Conservation (phyloP, 129 eudicot genomes). For the Oenanthe sinensis region DNA sequence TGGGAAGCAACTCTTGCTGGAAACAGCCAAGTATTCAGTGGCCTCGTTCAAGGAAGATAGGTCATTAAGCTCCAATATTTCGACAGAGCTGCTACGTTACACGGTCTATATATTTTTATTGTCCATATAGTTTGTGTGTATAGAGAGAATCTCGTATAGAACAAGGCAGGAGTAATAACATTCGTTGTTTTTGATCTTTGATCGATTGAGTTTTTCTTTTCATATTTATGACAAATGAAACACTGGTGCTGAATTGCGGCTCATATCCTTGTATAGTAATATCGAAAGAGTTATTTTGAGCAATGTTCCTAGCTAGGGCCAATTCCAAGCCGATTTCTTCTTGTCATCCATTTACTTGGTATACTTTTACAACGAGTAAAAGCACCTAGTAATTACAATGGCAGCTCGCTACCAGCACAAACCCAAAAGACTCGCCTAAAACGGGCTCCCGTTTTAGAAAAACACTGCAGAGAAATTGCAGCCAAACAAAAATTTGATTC, state of each 20-base stretch:
- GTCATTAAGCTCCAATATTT: background rate
- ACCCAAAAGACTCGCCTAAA: no score
- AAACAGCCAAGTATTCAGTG: slow-evolving; percentile 87
- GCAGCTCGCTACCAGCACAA: background rate
- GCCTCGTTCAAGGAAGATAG: slow-evolving; percentile 90
- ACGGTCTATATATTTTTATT: background rate
- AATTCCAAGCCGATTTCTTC: background rate
- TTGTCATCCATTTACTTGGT: background rate
- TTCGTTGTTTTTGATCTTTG: background rate
- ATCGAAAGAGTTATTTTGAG: background rate
- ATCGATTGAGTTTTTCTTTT: background rate
- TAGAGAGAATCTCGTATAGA: background rate
- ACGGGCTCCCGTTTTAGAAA: no score
- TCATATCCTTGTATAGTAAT: background rate
- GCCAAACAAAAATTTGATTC: no score
- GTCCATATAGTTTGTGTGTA: background rate
- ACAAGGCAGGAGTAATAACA: background rate
- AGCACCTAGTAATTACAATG: background rate
- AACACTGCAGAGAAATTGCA: no score
- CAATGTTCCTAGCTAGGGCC: background rate
- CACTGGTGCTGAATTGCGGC: background rate
- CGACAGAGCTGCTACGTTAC: background rate
- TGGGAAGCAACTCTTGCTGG: slow-evolving; percentile 99
- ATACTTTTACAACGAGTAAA: background rate
- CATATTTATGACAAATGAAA: background rate